Evolutionary conservation across 352 stramenopile genomes (phyloP).

Genomic region (Phytophthora brassicae): DNA sequence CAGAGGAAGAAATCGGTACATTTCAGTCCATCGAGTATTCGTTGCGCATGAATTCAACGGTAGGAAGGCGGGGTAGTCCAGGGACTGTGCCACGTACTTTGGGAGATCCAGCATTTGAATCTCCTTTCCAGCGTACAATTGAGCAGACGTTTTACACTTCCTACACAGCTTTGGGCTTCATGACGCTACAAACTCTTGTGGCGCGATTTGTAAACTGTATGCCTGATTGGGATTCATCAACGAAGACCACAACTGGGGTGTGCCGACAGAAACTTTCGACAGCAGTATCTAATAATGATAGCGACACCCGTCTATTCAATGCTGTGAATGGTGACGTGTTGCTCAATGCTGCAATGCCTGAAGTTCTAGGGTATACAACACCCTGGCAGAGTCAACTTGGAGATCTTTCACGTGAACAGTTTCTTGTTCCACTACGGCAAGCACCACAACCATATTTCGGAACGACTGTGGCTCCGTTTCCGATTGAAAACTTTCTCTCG

Average conservation of each 20-base stretch:
- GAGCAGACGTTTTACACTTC: slow-evolving; percentile 31
- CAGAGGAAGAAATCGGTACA: slow-evolving; percentile 32
- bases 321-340: slow-evolving; percentile 42
- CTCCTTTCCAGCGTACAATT: slow-evolving; percentile 37
- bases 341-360: slow-evolving; percentile 35
- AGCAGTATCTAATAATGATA: too few species aligned
- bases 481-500: too few species aligned
- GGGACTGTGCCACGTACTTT: slow-evolving; percentile 34
- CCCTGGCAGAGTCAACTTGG: too few species aligned
- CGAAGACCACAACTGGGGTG: slow-evolving; percentile 22
- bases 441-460: slow-evolving; percentile 48
- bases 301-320: slow-evolving; percentile 26
- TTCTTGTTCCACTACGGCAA: slow-evolving; percentile 30
- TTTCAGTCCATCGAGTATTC: slow-evolving; percentile 60
- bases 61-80: slow-evolving; percentile 4
- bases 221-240: slow-evolving; percentile 23
- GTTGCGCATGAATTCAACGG: slow-evolving; percentile 58
- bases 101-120: slow-evolving; percentile 31
- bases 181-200: slow-evolving; percentile 29
- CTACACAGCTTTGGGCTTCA: slow-evolving; percentile 27
- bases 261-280: too few species aligned
- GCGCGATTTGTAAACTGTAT: slow-evolving; percentile 29
- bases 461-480: slow-evolving; percentile 35
- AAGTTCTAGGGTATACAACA: too few species aligned
- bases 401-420: slow-evolving; percentile 15